phyloP scores from a whole-genome alignment of 208 protist genomes.

The Wallacemonas sp. region DNA sequence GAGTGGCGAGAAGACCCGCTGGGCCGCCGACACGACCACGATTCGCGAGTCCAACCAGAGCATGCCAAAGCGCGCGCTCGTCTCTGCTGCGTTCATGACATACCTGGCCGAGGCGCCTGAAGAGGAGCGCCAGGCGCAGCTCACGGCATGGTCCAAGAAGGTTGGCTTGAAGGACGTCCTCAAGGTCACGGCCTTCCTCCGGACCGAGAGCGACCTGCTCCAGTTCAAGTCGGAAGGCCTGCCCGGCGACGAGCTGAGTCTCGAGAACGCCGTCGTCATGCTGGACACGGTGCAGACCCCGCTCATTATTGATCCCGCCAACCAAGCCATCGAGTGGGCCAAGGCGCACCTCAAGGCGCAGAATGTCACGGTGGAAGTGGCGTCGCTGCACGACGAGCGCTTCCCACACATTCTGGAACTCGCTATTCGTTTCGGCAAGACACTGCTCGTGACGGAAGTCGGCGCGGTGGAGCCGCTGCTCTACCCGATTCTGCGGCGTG shows the following conservation, averaged over 20 bases:
- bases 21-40: constrained; percentile 77
- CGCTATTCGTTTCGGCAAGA: constrained; percentile 98
- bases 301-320: constrained; percentile 96
- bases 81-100: constrained; percentile 91
- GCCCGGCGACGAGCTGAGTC: constrained; percentile 92
- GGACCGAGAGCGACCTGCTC: constrained; percentile 93
- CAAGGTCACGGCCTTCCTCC: constrained; percentile 86
- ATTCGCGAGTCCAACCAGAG: constrained; percentile 65
- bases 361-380: constrained; percentile 80
- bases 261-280: constrained; percentile 97
- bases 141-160: constrained; percentile 81
- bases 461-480: constrained; percentile 94
- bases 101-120: constrained; percentile 91
- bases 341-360: constrained; percentile 74
- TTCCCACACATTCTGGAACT: constrained; percentile 96
- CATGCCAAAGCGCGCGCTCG: constrained; percentile 86
- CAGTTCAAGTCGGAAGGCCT: constrained; percentile 96
- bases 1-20: constrained; percentile 94
- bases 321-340: constrained; percentile 94
- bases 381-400: constrained; percentile 91
- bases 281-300: constrained; percentile 85
- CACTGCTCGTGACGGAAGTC: constrained; percentile 96
- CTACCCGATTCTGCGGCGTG: constrained; percentile 93
- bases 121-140: constrained; percentile 66
- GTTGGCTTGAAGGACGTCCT: constrained; percentile 24